phyloP scores from a whole-genome alignment of 148 eudicot genomes.

The Dysphania ambrosioides region DNA sequence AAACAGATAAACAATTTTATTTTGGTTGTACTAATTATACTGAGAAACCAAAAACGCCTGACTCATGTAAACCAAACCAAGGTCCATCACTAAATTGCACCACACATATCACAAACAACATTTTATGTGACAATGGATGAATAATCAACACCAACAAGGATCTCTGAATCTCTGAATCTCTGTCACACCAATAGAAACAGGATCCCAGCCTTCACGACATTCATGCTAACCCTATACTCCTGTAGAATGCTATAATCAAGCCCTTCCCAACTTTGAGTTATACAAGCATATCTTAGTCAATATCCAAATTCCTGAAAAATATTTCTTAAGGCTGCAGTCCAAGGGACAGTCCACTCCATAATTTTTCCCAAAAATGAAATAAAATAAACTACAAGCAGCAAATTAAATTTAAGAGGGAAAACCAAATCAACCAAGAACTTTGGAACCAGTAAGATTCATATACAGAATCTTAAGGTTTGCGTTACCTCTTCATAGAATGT shows the following conservation, averaged over 20 bases:
- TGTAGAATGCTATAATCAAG: not conserved
- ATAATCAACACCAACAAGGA: not conserved
- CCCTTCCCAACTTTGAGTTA: not conserved
- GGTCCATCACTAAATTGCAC: no score
- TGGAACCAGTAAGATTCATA: not conserved
- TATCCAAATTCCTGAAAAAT: no score
- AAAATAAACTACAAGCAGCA: no score
- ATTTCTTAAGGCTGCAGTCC: no score
- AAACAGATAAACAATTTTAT: no score
- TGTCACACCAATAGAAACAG: not conserved
- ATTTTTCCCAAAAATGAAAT: no score
- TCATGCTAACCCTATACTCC: no score
- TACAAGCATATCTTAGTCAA: not conserved
- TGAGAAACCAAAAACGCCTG: not conserved
- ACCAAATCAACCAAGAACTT: not conserved
- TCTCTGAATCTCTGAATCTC: constrained; percentile 2
- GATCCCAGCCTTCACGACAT: not conserved
- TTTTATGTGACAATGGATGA: not conserved
- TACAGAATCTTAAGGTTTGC: not conserved
- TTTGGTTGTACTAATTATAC: not conserved
- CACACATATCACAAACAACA: not conserved
- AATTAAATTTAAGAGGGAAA: no score
- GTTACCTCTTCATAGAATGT: constrained; percentile 98
- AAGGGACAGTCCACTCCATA: no score
- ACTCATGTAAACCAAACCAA: not conserved